Evolutionary conservation across 1,284 basidiomycete species (phyloP), one percentile per base, ranked within the genome.

Genomic region (Mycosarcoma mackinlayi): DNA sequence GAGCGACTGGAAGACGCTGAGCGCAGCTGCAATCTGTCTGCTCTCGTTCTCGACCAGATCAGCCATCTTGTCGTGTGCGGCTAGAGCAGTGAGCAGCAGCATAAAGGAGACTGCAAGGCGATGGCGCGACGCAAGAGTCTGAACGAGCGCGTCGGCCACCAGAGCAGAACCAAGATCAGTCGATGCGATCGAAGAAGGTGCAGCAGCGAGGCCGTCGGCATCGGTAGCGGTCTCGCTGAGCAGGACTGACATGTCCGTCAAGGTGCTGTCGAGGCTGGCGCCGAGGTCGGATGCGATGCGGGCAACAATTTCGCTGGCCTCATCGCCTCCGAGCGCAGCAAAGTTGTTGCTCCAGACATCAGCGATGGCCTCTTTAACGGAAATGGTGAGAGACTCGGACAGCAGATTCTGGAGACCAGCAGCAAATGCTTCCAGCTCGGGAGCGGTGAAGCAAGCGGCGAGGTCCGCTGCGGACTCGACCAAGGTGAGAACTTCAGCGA

Each of bases 151-250:
- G 42, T 72, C 64, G 13, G 63, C 69, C 4, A 53, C 39, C 27
- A 59, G 38, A 8, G 69, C 58, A 13, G 69, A 67, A 19, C 64
- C 69, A 9, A 67, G 52, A 35, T 72, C 69, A 6, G 64, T 67
- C 21, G 53, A 53, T 13, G 69, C 53, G 9, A 67, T 28, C 4
- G 50, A 30, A 16, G 50, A 49, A 13, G 37, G 45, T n/a, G 44
- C 42, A 19, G 44, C 42, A 19, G 33, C 4, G 10, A 34, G 30
- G 13, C 23, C 21, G 27, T 48, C 64, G 24, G 25, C 34, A 4
- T 49, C 47, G 47, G 37, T 48, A 13, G 53, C 57, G 18, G 42
- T 53, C 42, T 60, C 62, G 58, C 68, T 71, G 19, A 72, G 69
- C 34, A 72, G 37, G 10, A 63, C 50, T 0, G 51, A 38, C 39